Conservation (phyloP, 352 stramenopile species). For the Phytopythium ostracodes region DNA sequence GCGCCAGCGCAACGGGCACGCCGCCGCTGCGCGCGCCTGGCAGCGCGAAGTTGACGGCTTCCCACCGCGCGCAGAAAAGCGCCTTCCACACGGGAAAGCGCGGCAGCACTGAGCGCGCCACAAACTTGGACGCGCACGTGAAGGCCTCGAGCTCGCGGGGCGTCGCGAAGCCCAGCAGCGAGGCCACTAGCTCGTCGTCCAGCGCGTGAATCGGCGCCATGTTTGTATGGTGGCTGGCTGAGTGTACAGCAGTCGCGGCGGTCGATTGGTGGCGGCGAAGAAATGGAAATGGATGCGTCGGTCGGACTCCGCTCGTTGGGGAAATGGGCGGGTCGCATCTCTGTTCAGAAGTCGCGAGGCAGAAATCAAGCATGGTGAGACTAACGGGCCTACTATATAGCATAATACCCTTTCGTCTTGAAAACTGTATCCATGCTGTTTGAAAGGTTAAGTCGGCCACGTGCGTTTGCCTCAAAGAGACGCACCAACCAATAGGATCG, state of each 20-base stretch:
- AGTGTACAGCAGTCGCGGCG: not conserved
- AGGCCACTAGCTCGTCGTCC: constrained; percentile 26
- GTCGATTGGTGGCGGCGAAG: not conserved
- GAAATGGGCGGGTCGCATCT: not conserved
- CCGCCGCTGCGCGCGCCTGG: constrained; percentile 10
- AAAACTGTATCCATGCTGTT: not conserved
- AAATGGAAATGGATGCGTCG: not conserved
- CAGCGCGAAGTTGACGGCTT: constrained; percentile 29
- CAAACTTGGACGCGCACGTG: constrained; percentile 28
- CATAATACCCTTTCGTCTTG: not conserved
- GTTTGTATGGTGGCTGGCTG: not conserved
- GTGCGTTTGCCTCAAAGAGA: not conserved
- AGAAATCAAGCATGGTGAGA: not conserved
- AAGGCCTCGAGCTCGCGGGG: constrained; percentile 30
- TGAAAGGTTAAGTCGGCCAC: not conserved
- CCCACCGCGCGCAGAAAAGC: constrained; percentile 29
- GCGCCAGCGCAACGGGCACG: constrained; percentile 14
- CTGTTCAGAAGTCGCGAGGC: constrained; percentile 5
- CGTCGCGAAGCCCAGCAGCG: constrained; percentile 21
- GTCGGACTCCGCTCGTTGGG: too few relatives aligned
- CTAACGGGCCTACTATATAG: not conserved
- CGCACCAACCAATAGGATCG: not conserved
- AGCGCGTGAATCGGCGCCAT: constrained; percentile 28
- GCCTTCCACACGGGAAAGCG: constrained; percentile 28
- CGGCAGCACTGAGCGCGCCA: constrained; percentile 18